A percentile compares a stretch with the other conserved stretches of the same genome.
phyloP scores from a whole-genome alignment of 352 stramenopile genomes.

The Globisporangium cylindrosporum region DNA sequence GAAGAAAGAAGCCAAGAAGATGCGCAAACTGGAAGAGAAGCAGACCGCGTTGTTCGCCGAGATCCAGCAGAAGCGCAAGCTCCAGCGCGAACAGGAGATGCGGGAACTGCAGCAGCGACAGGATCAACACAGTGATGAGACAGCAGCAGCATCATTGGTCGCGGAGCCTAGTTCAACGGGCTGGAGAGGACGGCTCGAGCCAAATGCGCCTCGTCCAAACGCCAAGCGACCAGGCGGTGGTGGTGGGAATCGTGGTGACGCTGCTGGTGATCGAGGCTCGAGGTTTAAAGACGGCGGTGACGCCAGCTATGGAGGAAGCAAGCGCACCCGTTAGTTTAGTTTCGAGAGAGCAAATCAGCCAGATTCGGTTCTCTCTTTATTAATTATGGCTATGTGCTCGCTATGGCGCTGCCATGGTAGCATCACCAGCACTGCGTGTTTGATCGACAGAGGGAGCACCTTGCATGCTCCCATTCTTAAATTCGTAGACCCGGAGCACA shows the following conservation, averaged over 20 bases:
- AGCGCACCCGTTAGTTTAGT: constrained; percentile 38
- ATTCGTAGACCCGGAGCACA: constrained; percentile 47
- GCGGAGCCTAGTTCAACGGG: constrained; percentile 47
- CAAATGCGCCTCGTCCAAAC: constrained; percentile 21
- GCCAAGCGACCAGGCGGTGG: constrained; percentile 7
- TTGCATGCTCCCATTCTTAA: constrained; percentile 6
- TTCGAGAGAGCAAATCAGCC: neutral
- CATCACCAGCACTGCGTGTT: constrained; percentile 1
- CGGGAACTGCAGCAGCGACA: constrained; percentile 14
- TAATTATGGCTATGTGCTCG: neutral
- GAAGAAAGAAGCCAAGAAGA: constrained; percentile 47
- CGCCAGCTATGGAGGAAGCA: constrained; percentile 58
- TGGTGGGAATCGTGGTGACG: constrained; percentile 1
- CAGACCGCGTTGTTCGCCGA: constrained; percentile 43
- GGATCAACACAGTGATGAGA: constrained; percentile 8
- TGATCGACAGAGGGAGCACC: neutral
- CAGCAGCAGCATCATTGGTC: constrained; percentile 6
- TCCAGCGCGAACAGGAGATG: constrained; percentile 25
- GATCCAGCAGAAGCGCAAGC: constrained; percentile 41
- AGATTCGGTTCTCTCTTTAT: neutral
- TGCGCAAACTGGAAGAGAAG: constrained; percentile 53
- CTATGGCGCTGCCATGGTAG: neutral
- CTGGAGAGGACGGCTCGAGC: constrained; percentile 66
- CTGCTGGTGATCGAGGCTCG: constrained; percentile 3
- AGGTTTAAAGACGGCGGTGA: constrained; percentile 21